phyloP scores from a whole-genome alignment of 2,329 filamentous ascomycete genomes.

The Zymoseptoria pseudotritici region DNA sequence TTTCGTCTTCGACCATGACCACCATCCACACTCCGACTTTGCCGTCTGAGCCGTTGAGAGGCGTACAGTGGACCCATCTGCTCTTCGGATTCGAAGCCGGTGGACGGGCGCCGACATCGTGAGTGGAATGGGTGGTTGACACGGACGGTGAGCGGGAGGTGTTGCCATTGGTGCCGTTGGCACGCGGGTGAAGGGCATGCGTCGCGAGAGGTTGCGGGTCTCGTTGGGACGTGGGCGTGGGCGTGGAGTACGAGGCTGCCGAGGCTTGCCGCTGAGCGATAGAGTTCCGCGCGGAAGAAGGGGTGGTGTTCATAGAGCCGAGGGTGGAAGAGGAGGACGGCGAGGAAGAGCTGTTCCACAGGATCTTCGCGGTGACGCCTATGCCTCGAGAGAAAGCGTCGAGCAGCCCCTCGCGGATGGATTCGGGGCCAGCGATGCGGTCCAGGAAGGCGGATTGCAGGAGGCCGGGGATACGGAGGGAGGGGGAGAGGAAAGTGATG shows the following conservation, averaged over 20 bases:
- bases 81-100: constrained; percentile 16
- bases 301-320: background rate
- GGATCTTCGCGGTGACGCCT: constrained; percentile 38
- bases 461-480: constrained; percentile 59
- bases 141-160: background rate
- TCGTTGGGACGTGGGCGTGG: background rate
- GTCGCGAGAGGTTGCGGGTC: background rate
- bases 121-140: background rate
- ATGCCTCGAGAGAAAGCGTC: constrained; percentile 34
- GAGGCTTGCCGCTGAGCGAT: background rate
- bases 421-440: constrained; percentile 34
- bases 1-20: constrained; percentile 38
- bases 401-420: constrained; percentile 32
- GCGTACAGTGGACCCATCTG: constrained; percentile 41
- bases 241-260: background rate
- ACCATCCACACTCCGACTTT: constrained; percentile 43
- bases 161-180: too few relatives aligned
- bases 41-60: constrained; percentile 36
- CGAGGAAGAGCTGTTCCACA: constrained; percentile 29
- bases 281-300: background rate
- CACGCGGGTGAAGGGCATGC: background rate
- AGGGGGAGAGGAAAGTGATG: constrained; percentile 62
- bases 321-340: background rate
- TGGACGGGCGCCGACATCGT: constrained; percentile 1
- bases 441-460: constrained; percentile 42